Evolutionary conservation across 257 asterid genomes (phyloP), one percentile per base, ranked within the genome.

Genomic region (Solanum pinnatisectum): DNA sequence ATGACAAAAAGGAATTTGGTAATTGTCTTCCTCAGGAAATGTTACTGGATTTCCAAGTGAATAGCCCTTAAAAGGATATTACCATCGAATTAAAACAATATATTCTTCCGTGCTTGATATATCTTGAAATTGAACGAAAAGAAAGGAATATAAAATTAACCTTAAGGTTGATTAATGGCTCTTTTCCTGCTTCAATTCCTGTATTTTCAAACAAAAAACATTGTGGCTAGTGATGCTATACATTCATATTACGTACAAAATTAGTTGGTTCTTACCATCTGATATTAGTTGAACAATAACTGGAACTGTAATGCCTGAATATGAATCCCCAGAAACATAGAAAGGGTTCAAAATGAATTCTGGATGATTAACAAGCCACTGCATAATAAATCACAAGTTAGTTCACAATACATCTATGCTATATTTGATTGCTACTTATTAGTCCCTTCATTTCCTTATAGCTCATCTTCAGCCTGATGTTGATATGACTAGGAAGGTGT

Each of bases 321-420:
- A 93, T 5, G 94, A 93, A 27, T 91, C 93, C n/a, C 95, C 95
- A 25, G 81, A 89, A 39, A 93, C 36, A 46, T 90, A 92, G 2
- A 91, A n/a, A 0, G 87, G 91, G 76, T 91, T 88, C 4, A 71
- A 88, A 1, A 89, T 70, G 9, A 92, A 91, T 23, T n/a, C n/a
- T 0, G 91, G 93, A 84, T 92, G 90, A 36, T 83, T 86, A 73
- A 86, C 23, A n/a, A 92, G 25, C 95, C 95, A 92, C 95, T 93
- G 89, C 72, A 88, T 35, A 86, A 86, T 77, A 39, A 77, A 36
- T 37, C 27, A 4, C 18, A 9, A 76, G 10, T 73, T 73, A 73
- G 2, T 20, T 10, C 4, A 14, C 3, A 35, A 16, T 9, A 2
- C 16, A 71, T 70, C 4, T 63, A 0, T 3, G 4, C 8, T 52